Evolutionary conservation across 495 filamentous ascomycete species (phyloP), one percentile per base, ranked within the genome.

Genomic region (Penicillium chermesinum): DNA sequence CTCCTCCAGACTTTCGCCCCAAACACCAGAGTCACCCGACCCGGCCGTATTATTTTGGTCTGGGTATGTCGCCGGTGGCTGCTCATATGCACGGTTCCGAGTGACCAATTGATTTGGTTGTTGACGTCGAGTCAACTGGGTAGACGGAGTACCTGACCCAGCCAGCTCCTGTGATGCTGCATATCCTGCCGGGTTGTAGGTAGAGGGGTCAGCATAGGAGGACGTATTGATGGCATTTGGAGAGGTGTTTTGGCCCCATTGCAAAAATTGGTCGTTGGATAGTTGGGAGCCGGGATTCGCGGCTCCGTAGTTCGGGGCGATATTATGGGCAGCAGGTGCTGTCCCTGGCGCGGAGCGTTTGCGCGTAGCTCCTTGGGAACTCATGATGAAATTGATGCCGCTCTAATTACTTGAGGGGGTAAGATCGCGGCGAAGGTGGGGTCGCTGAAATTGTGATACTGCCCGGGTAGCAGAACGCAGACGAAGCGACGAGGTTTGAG

Each of bases 261-360:
- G 72, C 38, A 80, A 51, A 53, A 77, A 81, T 49, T 80, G 75
- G 21, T 77, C 72, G 55, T 79, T 75, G 8, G 77, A 71, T 4
- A 76, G 57, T 44, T 73, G 70, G 32, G 64, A 65, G 15, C 52
- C 57, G 13, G 62, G 62, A 34, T 63, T 61, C 16, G 59, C 16
- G n/a, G 52, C 36, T 12, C 63, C 50, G 38, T 66, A 73, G 36
- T 55, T 67, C 18, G 64, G 57, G 37, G 65, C 62, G 19, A 61
- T 37, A 30, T 30, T 36, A 18, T 80, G 73, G 16, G 73, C 63
- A 39, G 76, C 72, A 5, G 86, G 82, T 1, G 77, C 74, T 33
- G 84, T 65, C 55, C 87, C 88, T 37, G 87, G 83, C 22, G 86
- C 85, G 49, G 86, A 75, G 64, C 88, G 76, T 70, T 91, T 91